phyloP scores from a whole-genome alignment of 2,329 filamentous ascomycete species.

The Colletotrichum falcatum region DNA sequence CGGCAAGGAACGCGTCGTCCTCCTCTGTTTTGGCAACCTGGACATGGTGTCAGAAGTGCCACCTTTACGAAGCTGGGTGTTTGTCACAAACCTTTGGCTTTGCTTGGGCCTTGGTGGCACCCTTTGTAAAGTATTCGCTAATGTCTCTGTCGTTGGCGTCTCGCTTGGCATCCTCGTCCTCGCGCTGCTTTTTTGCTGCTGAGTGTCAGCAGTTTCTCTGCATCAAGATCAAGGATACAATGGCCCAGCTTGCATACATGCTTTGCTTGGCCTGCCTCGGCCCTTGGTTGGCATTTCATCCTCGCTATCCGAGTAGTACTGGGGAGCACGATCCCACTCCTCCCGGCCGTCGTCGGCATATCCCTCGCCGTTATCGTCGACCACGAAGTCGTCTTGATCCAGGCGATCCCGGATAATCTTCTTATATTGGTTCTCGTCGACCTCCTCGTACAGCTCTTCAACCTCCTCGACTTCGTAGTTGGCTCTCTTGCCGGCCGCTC shows the following conservation, averaged over 20 bases:
- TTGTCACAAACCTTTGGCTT: slow-evolving; percentile 81
- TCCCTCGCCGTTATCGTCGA: slow-evolving; percentile 97
- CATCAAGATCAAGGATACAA: no score
- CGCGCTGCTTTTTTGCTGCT: slow-evolving; percentile 84
- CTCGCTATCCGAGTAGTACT: slow-evolving; percentile 79
- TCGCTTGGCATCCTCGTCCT: slow-evolving; percentile 86
- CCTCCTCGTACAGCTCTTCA: slow-evolving; percentile 90
- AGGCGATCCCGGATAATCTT: slow-evolving; percentile 90
- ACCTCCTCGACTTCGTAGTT: slow-evolving; percentile 89
- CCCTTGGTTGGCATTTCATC: slow-evolving; percentile 65
- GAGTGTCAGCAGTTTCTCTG: slow-evolving; percentile 18
- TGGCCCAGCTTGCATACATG: slow-evolving; percentile 53
- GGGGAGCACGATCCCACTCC: slow-evolving; percentile 84
- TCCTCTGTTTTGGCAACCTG: slow-evolving; percentile 84
- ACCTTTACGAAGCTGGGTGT: not conserved
- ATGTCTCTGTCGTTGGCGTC: slow-evolving; percentile 93
- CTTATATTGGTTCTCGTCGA: slow-evolving; percentile 97
- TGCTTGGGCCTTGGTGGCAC: slow-evolving; percentile 71
- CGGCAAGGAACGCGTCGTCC: slow-evolving; percentile 88
- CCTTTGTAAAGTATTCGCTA: slow-evolving; percentile 92
- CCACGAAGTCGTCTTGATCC: slow-evolving; percentile 96
- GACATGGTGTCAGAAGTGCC: not conserved
- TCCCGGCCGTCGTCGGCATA: slow-evolving; percentile 97
- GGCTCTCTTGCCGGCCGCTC: slow-evolving; percentile 90
- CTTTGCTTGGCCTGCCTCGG: slow-evolving; percentile 63